A percentile compares a stretch with the other conserved stretches of the same genome.
Conservation (phyloP, 2,329 filamentous ascomycete genomes). For the Myriosclerotinia curreyana region DNA sequence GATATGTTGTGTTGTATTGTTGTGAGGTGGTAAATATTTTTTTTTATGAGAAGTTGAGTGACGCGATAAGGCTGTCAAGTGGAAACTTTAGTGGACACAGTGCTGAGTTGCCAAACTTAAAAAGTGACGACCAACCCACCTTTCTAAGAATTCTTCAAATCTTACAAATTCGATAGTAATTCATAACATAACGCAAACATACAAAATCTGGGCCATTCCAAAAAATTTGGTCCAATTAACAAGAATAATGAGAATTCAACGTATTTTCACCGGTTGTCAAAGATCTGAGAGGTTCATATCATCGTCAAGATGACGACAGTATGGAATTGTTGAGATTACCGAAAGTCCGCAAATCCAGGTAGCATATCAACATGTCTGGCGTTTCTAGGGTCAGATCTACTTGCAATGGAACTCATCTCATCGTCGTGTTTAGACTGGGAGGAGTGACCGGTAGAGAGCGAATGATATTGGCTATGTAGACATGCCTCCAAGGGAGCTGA, state of each 20-base stretch:
- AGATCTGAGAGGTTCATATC: not conserved
- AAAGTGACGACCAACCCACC: conserved; percentile 2
- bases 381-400: not conserved
- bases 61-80: conserved; percentile 13
- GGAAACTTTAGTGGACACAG: conserved; percentile 7
- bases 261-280: not conserved
- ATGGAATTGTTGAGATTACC: not conserved
- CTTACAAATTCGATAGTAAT: conserved; percentile 4
- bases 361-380: not conserved
- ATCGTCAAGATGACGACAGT: not conserved
- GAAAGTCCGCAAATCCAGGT: not conserved
- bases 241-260: not conserved
- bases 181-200: not conserved
- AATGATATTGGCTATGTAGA: not conserved
- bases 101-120: not conserved
- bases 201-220: too few relatives aligned
- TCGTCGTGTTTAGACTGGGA: not conserved
- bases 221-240: not conserved
- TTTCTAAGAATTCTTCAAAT: not conserved
- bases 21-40: not conserved
- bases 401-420: not conserved
- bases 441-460: not conserved
- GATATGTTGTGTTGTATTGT: too few relatives aligned
- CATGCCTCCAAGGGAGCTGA: not conserved
- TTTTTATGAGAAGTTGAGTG: conserved; percentile 11